A percentile compares a stretch with the other conserved stretches of the same genome.
phyloP scores from a whole-genome alignment of 257 asterid species.

The Rubia yunnanensis region DNA sequence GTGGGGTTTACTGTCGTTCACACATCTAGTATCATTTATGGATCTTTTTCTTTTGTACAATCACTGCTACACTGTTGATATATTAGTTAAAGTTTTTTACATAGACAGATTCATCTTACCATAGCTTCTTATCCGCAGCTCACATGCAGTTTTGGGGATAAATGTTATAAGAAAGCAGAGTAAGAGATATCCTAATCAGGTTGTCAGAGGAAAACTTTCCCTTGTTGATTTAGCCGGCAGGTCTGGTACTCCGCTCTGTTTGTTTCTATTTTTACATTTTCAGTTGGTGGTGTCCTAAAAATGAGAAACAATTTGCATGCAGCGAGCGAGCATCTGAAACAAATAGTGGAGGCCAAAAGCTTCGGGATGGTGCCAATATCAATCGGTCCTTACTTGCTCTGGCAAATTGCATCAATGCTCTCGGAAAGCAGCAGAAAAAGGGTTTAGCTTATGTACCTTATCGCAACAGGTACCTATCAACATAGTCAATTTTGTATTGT shows the following conservation, averaged over 20 bases:
- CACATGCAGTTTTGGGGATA: conserved; percentile 96
- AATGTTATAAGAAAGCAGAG: conserved; percentile 60
- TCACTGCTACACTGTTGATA: conserved; percentile 4
- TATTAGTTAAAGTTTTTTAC: neutral
- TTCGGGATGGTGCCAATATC: conserved; percentile 97
- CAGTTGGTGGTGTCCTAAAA: conserved; percentile 5
- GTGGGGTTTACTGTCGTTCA: neutral
- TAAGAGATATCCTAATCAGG: conserved; percentile 62
- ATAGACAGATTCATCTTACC: conserved; percentile 11
- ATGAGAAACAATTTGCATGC: conserved; percentile 14
- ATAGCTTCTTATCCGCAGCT: conserved; percentile 34
- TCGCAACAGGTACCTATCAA: conserved; percentile 58
- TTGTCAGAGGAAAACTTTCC: conserved; percentile 80
- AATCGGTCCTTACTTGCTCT: conserved; percentile 92
- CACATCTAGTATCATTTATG: neutral
- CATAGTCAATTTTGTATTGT: conserved; percentile 9
- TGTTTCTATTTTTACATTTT: conserved; percentile 14
- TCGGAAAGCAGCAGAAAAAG: conserved; percentile 92
- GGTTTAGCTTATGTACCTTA: conserved; percentile 97
- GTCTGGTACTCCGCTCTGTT: conserved; percentile 29
- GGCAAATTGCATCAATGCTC: conserved; percentile 95
- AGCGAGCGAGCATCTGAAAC: conserved; percentile 98
- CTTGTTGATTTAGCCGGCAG: conserved; percentile 99
- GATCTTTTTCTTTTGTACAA: neutral
- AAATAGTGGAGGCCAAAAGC: conserved; percentile 79